Conservation (phyloP, 176 grass and related monocot genomes). For the Triticum turgidum region DNA sequence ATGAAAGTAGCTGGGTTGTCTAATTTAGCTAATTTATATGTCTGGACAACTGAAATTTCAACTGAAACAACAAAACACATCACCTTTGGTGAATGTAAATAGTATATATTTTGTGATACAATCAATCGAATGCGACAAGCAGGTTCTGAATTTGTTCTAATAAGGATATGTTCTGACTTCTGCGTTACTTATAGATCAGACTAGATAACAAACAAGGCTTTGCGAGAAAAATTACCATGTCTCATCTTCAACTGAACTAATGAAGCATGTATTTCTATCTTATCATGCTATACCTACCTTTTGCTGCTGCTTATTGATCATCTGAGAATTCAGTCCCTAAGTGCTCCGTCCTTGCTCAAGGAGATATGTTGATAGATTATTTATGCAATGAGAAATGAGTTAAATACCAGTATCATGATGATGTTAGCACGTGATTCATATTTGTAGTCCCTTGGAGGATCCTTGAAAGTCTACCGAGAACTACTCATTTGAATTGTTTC, state of each 20-base stretch:
- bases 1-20: background rate
- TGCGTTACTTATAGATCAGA: background rate
- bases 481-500: background rate
- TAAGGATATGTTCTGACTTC: background rate
- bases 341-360: background rate
- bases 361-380: background rate
- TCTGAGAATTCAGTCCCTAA: background rate
- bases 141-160: constrained; percentile 7
- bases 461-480: background rate
- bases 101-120: too few species aligned
- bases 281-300: background rate
- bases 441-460: background rate
- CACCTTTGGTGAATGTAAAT: too few species aligned
- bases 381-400: background rate
- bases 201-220: background rate
- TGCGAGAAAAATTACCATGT: background rate
- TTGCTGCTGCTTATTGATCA: background rate
- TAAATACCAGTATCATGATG: background rate
- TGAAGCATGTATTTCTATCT: background rate
- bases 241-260: background rate
- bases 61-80: too few species aligned
- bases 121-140: too few species aligned
- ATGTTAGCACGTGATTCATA: background rate
- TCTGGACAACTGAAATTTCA: too few species aligned
- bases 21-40: background rate